These are phyloP conservation scores for Zasmidium angulare DNA, from an alignment of 2,329 filamentous ascomycete species.

Conservation along the genomic window DNA sequence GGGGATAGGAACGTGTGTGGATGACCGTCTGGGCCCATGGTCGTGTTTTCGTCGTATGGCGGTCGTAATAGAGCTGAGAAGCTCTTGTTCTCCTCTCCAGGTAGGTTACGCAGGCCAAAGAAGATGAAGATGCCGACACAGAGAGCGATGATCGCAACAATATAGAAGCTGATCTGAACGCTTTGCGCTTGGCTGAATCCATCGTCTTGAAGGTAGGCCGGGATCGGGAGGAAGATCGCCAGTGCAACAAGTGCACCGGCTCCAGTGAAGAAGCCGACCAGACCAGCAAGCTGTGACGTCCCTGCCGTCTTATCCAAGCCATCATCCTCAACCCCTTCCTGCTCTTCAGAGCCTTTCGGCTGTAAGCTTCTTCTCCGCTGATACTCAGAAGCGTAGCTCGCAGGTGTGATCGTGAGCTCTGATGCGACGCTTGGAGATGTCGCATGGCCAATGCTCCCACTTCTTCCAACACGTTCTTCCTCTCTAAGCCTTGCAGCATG, in stretches of 20 bases:
- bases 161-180: constrained; percentile 81
- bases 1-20: constrained; percentile 32
- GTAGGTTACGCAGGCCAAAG: constrained; percentile 67
- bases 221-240: constrained; percentile 79
- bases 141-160: constrained; percentile 73
- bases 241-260: constrained; percentile 87
- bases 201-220: constrained; percentile 71
- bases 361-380: constrained; percentile 8
- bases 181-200: constrained; percentile 73
- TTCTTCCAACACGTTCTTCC: constrained; percentile 32
- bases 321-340: constrained; percentile 1
- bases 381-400: constrained; percentile 43
- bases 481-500: constrained; percentile 23
- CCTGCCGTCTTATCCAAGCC: constrained; percentile 14
- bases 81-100: constrained; percentile 76
- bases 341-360: constrained; percentile 3
- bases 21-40: constrained; percentile 24
- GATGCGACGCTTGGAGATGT: constrained; percentile 69
- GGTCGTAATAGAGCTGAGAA: constrained; percentile 49
- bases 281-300: constrained; percentile 67
- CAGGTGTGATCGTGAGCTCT: constrained; percentile 72
- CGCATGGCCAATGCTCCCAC: constrained; percentile 52
- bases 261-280: constrained; percentile 90
- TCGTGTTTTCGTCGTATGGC: constrained; percentile 32
- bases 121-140: constrained; percentile 73